A percentile compares a stretch with the other conserved stretches of the same genome.
These are phyloP conservation scores for Taphrina wiesneri DNA, from an alignment of 1,139 yeast genomes.

Conservation along the genomic window DNA sequence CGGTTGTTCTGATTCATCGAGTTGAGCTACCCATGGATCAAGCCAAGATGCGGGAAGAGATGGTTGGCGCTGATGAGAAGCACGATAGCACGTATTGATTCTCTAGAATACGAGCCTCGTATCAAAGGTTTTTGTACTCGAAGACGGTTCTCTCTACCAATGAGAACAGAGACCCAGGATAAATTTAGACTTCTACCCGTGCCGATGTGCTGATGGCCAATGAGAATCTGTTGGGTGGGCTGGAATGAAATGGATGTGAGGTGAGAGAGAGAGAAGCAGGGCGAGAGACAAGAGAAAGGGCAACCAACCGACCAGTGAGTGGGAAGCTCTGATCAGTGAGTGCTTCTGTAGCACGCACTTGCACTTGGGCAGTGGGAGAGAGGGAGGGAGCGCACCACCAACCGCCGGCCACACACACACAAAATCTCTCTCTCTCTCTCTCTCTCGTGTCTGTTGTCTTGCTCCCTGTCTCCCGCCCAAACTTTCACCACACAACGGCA, in stretches of 20 bases:
- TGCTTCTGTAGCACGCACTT: too few species aligned
- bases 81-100: background rate
- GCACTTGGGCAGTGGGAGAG: too few species aligned
- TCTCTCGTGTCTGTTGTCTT: background rate
- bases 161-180: background rate
- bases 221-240: too few species aligned
- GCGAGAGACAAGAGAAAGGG: background rate
- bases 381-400: background rate
- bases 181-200: too few species aligned
- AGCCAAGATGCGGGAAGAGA: background rate
- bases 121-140: background rate
- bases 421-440: background rate
- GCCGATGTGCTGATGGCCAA: too few species aligned
- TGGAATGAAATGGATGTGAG: background rate
- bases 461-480: slow-evolving; percentile 10
- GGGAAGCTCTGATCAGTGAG: too few species aligned
- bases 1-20: background rate
- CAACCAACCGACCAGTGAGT: background rate
- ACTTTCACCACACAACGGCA: slow-evolving; percentile 5
- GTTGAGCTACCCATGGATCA: background rate
- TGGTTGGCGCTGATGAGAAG: background rate
- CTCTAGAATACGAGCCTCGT: background rate
- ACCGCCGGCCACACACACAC: background rate
- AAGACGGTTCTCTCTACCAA: too few species aligned
- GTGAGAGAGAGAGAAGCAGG: background rate